These are phyloP conservation scores for Blastocystis sp. DNA, from an alignment of 352 stramenopile species.

Conservation along the genomic window DNA sequence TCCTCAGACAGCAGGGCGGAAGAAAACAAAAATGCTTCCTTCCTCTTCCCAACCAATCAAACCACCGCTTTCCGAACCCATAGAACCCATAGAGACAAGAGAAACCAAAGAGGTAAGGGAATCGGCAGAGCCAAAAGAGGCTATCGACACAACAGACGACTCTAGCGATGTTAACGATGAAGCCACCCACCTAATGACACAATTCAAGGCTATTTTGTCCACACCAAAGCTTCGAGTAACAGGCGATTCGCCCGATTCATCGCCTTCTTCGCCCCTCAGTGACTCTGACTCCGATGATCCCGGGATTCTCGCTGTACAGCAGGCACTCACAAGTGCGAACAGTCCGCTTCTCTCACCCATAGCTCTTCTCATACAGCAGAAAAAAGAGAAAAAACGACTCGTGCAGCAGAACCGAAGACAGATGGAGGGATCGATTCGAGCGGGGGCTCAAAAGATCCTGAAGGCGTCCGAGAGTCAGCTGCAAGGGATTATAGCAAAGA, in stretches of 20 bases:
- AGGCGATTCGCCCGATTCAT: not conserved
- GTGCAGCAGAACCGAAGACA: slow-evolving; percentile 9
- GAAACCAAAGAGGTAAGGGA: not conserved
- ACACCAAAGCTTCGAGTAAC: not conserved
- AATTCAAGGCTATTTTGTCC: slow-evolving; percentile 1
- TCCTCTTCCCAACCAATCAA: not conserved
- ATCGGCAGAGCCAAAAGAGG: not conserved
- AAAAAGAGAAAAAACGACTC: slow-evolving; percentile 39
- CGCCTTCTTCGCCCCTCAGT: not conserved
- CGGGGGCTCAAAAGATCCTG: not conserved
- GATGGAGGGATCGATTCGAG: not conserved
- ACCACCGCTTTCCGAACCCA: not conserved
- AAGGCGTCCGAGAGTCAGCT: not conserved
- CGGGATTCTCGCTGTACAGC: slow-evolving; percentile 12
- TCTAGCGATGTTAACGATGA: not conserved
- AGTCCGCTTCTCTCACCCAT: not conserved
- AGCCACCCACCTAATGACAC: not conserved
- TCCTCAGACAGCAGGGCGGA: slow-evolving; percentile 1
- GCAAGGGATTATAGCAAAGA: not conserved
- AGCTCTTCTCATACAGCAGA: slow-evolving; percentile 39
- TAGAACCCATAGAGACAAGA: not conserved
- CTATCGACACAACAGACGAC: not conserved
- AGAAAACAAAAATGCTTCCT: not conserved
- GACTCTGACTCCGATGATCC: slow-evolving; percentile 1
- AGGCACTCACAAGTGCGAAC: not conserved